Percentiles rank a stretch among this genome's conserved stretches.
Evolutionary conservation across 1,284 basidiomycete genomes (phyloP).

Genomic region (Tausonia pullulans): DNA sequence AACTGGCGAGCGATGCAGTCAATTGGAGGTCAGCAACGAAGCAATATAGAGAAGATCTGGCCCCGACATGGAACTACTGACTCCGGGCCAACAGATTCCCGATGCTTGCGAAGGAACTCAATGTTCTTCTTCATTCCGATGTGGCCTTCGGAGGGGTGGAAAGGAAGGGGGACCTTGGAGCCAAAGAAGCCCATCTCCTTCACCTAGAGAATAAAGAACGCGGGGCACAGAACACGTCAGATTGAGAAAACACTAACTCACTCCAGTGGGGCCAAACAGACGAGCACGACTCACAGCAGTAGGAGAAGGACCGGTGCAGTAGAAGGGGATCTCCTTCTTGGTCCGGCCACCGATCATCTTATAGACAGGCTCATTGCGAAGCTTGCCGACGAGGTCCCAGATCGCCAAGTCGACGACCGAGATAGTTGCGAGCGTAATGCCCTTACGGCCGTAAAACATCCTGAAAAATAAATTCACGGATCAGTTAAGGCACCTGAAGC

Average conservation of each 20-base stretch:
- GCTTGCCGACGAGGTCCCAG: slow-evolving; percentile 46
- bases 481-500: not conserved
- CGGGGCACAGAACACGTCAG: not conserved
- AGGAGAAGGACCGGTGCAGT: slow-evolving; percentile 43
- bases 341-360: slow-evolving; percentile 45
- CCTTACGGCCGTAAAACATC: slow-evolving; percentile 45
- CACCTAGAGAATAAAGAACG: slow-evolving; percentile 21
- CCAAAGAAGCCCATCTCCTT: slow-evolving; percentile 45
- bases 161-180: slow-evolving; percentile 31
- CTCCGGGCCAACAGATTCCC: slow-evolving; percentile 36
- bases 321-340: slow-evolving; percentile 42
- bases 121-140: slow-evolving; percentile 42
- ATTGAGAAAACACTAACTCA: not conserved
- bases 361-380: slow-evolving; percentile 45
- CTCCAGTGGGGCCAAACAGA: slow-evolving; percentile 27
- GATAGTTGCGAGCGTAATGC: slow-evolving; percentile 41
- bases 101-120: slow-evolving; percentile 39
- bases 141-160: slow-evolving; percentile 30
- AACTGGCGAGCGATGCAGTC: slow-evolving; percentile 25
- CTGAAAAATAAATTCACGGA: not conserved
- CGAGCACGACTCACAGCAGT: slow-evolving; percentile 22
- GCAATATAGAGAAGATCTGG: not conserved
- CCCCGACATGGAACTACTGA: not conserved
- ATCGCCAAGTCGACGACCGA: slow-evolving; percentile 44
- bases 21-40: not conserved